Evolutionary conservation across 345 rosid species (phyloP).

Genomic region (Ceriops decandra): DNA sequence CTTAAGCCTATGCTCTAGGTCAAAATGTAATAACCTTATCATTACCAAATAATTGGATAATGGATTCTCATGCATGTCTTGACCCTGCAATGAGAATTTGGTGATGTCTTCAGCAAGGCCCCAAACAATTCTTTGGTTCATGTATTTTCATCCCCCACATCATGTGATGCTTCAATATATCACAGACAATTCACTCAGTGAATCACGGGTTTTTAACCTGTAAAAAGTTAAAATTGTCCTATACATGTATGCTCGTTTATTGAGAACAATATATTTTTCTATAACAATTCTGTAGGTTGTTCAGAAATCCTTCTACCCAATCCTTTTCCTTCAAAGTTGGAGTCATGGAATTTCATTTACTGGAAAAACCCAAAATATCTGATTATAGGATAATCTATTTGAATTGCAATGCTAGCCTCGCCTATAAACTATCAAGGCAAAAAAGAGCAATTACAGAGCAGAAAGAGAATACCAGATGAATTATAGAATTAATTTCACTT

Average conservation of each 20-base stretch:
- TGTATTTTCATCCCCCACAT: background rate
- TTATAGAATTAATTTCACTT: constrained; percentile 1
- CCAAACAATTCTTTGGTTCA: background rate
- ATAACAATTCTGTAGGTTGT: background rate
- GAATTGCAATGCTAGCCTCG: background rate
- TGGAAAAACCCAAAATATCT: background rate
- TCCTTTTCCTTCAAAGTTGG: background rate
- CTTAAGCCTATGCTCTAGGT: no score
- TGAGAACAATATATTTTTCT: background rate
- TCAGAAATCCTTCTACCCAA: background rate
- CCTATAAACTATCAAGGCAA: background rate
- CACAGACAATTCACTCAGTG: no score
- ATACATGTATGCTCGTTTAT: no score
- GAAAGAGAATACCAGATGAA: background rate
- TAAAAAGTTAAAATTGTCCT: no score
- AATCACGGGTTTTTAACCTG: no score
- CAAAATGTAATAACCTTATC: no score
- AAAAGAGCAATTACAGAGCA: background rate
- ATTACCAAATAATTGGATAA: no score
- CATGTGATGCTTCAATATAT: no score
- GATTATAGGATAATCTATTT: background rate
- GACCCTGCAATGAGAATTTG: background rate
- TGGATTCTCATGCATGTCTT: no score
- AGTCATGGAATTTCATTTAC: background rate
- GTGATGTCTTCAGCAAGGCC: background rate